phyloP scores from a whole-genome alignment of 305 asterid species.

The Andrographis paniculata region DNA sequence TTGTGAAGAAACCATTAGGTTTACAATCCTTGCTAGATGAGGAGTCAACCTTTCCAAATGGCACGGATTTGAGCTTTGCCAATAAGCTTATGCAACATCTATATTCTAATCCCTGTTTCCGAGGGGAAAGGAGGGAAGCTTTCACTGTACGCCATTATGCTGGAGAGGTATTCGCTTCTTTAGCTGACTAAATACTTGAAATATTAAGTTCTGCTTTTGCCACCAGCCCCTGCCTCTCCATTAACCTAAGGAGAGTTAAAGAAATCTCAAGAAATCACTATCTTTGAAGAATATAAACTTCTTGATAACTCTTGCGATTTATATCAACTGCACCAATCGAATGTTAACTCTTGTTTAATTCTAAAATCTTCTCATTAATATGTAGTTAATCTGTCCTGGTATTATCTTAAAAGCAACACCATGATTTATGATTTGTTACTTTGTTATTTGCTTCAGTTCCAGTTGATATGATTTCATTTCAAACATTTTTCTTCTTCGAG shows the following conservation, averaged over 20 bases:
- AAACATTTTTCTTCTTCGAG: background rate
- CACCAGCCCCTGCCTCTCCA: background rate
- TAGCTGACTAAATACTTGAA: background rate
- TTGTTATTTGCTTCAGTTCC: background rate
- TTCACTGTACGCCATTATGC: conserved; percentile 90
- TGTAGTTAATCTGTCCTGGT: background rate
- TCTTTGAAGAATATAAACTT: background rate
- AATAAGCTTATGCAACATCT: conserved; percentile 92
- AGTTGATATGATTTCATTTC: background rate
- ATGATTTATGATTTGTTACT: background rate
- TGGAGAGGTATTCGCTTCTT: conserved; percentile 67
- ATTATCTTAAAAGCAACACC: background rate
- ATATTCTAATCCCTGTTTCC: conserved; percentile 70
- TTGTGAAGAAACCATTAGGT: conserved; percentile 81
- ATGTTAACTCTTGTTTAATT: background rate
- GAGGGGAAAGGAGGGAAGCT: conserved; percentile 79
- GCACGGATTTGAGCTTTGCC: conserved; percentile 95
- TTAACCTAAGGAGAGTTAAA: background rate
- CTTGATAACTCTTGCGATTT: background rate
- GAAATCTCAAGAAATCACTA: background rate
- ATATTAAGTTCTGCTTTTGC: background rate
- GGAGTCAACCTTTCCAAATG: conserved; percentile 97
- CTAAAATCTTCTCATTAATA: background rate
- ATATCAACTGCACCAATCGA: background rate
- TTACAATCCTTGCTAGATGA: conserved; percentile 88